A percentile compares a stretch with the other conserved stretches of the same genome.
Conservation (phyloP, 805 yeast genomes). For the Cyberlindnera misumaiensis region DNA sequence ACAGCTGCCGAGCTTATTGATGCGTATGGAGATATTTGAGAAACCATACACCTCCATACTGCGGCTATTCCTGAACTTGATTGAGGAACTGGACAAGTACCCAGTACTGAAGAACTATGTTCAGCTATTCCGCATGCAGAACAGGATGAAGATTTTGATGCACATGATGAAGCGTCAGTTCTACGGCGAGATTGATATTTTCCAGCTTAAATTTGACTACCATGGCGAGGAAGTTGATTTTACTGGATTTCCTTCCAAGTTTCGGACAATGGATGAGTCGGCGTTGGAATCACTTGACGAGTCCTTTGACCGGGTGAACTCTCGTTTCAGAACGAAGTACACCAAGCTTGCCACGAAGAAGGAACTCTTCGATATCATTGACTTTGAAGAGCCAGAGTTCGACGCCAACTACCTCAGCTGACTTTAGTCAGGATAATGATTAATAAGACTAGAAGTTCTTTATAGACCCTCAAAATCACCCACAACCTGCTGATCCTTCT, state of each 20-base stretch:
- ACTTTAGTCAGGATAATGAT: not conserved
- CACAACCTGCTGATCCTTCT: slow-evolving; percentile 32
- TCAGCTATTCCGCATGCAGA: slow-evolving; percentile 13
- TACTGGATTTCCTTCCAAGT: slow-evolving; percentile 6
- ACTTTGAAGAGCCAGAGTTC: slow-evolving; percentile 16
- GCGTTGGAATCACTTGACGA: slow-evolving; percentile 9
- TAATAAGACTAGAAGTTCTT: not conserved
- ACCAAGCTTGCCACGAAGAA: slow-evolving; percentile 3
- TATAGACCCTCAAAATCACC: slow-evolving; percentile 58
- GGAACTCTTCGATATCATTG: slow-evolving; percentile 9
- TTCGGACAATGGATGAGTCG: slow-evolving; percentile 2
- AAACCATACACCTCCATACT: slow-evolving; percentile 6
- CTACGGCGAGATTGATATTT: slow-evolving; percentile 9
- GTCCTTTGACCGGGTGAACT: slow-evolving; percentile 10
- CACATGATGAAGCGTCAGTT: slow-evolving; percentile 12
- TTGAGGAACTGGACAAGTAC: slow-evolving; percentile 16
- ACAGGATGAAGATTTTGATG: slow-evolving; percentile 9
- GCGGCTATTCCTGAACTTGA: slow-evolving; percentile 12
- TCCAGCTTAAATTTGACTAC: slow-evolving; percentile 5
- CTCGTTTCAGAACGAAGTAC: slow-evolving; percentile 11
- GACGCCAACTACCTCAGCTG: slow-evolving; percentile 10
- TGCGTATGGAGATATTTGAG: slow-evolving; percentile 8
- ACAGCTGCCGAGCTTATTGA: slow-evolving; percentile 3
- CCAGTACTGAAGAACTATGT: slow-evolving; percentile 14
- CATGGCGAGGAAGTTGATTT: slow-evolving; percentile 12